Conservation (phyloP, 805 yeast species). For the Lipomyces yamanashiensis region DNA sequence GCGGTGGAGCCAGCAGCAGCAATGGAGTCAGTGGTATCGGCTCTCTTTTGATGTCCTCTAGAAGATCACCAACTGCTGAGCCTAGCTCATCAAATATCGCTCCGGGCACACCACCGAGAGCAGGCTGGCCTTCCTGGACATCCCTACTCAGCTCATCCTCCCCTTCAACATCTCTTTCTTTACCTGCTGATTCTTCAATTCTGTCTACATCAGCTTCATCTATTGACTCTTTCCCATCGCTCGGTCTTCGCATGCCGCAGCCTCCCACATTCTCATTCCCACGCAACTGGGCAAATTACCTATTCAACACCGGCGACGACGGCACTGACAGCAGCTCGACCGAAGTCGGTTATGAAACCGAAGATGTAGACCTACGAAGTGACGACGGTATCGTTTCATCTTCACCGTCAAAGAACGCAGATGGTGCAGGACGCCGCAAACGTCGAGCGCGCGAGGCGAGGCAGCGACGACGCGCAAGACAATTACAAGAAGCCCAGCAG, state of each 20-base stretch:
- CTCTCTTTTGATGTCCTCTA: not conserved
- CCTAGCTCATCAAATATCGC: not conserved
- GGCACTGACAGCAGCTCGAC: conserved; percentile 2
- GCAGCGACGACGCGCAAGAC: conserved; percentile 13
- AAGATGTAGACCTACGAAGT: conserved; percentile 7
- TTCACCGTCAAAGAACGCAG: not conserved
- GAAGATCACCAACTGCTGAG: not conserved
- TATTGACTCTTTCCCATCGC: not conserved
- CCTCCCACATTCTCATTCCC: conserved; percentile 21
- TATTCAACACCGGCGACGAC: conserved; percentile 19
- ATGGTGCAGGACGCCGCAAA: conserved; percentile 1
- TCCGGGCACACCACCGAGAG: not conserved
- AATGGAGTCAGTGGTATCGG: not conserved
- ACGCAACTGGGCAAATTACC: conserved; percentile 28
- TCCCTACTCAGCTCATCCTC: conserved; percentile 3
- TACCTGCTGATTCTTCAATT: not conserved
- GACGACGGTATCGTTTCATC: conserved; percentile 16
- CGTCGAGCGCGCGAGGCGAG: conserved; percentile 2
- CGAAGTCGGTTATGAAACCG: conserved; percentile 5
- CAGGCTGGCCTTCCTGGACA: conserved; percentile 12
- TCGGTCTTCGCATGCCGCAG: conserved; percentile 2
- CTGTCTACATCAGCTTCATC: conserved; percentile 2
- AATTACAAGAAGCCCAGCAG: not conserved
- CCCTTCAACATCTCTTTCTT: conserved; percentile 2
- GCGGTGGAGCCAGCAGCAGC: too few species aligned